These are phyloP conservation scores for Naganishia antarctica DNA, from an alignment of 768 basidiomycete genomes.

Conservation along the genomic window DNA sequence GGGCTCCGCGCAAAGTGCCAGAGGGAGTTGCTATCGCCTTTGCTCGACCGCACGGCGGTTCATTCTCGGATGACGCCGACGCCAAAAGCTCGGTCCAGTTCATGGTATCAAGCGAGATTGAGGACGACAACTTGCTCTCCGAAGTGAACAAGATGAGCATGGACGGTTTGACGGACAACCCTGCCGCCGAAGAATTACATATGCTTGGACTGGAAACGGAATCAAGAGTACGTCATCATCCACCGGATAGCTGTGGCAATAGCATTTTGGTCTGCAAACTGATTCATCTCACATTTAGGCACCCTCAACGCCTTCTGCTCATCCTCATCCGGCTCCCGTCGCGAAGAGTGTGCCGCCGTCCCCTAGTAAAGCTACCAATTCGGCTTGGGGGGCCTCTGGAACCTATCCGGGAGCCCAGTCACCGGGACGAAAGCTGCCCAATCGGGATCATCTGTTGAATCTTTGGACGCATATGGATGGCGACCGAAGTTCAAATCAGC, in stretches of 20 bases:
- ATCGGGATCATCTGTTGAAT: slow-evolving; percentile 39
- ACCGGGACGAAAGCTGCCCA: slow-evolving; percentile 24
- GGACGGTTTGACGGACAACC: slow-evolving; percentile 30
- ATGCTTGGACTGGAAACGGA: slow-evolving; percentile 25
- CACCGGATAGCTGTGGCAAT: slow-evolving; percentile 5
- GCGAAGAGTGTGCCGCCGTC: slow-evolving; percentile 27
- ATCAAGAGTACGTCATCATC: slow-evolving; percentile 31
- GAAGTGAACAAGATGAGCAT: slow-evolving; percentile 49
- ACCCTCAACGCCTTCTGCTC: slow-evolving; percentile 11
- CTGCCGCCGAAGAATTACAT: slow-evolving; percentile 31
- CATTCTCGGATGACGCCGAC: slow-evolving; percentile 25
- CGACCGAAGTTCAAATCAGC: slow-evolving; percentile 4
- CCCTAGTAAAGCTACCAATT: slow-evolving; percentile 23
- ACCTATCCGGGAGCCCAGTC: slow-evolving; percentile 34
- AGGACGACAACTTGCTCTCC: slow-evolving; percentile 43
- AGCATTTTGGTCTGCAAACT: slow-evolving; percentile 34
- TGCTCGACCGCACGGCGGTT: slow-evolving; percentile 25
- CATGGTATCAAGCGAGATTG: slow-evolving; percentile 46
- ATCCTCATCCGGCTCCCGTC: background rate
- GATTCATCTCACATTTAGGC: background rate
- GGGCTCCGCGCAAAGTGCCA: slow-evolving; percentile 22
- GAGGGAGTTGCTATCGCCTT: slow-evolving; percentile 28
- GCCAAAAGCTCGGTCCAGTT: slow-evolving; percentile 42
- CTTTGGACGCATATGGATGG: slow-evolving; percentile 38
- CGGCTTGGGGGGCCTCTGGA: slow-evolving; percentile 32